A percentile compares a stretch with the other conserved stretches of the same genome.
phyloP scores from a whole-genome alignment of 2,329 filamentous ascomycete genomes.

The Pezicula rhizophila region DNA sequence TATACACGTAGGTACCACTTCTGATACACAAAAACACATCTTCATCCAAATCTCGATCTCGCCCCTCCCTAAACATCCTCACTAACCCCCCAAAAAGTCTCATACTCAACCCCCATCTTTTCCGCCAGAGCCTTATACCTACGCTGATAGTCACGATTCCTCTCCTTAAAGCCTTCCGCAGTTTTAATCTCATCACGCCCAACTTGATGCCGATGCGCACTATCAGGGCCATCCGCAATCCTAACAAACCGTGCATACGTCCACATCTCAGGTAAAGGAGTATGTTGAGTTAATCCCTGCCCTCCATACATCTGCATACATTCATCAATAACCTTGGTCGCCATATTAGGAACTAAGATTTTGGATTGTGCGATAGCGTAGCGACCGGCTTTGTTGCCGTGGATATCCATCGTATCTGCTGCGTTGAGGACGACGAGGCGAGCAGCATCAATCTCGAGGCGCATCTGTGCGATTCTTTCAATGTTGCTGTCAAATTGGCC shows the following conservation, averaged over 20 bases:
- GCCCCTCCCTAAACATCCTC: not conserved
- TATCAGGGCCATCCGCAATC: slow-evolving; percentile 36
- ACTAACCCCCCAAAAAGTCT: slow-evolving; percentile 10
- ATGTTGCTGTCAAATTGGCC: slow-evolving; percentile 36
- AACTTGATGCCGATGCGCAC: slow-evolving; percentile 35
- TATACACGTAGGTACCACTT: no score
- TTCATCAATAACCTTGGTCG: slow-evolving; percentile 34
- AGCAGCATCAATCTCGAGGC: slow-evolving; percentile 34
- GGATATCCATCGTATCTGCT: slow-evolving; percentile 35
- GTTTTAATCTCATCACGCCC: slow-evolving; percentile 36
- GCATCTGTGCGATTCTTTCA: slow-evolving; percentile 35
- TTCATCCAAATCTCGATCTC: not conserved
- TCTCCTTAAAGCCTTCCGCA: slow-evolving; percentile 27
- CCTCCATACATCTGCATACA: slow-evolving; percentile 38
- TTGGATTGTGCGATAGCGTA: slow-evolving; percentile 37
- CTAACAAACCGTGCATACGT: slow-evolving; percentile 36
- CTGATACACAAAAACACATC: no score
- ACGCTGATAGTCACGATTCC: slow-evolving; percentile 29
- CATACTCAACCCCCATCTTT: slow-evolving; percentile 9
- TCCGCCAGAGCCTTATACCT: slow-evolving; percentile 12
- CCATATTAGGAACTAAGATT: slow-evolving; percentile 34
- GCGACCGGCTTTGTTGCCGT: slow-evolving; percentile 33
- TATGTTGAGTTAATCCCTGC: slow-evolving; percentile 35
- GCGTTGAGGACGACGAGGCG: slow-evolving; percentile 35
- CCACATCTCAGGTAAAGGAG: slow-evolving; percentile 35